Base-by-base conservation (phyloP, 2,329 filamentous ascomycete genomes). In the Sordariomycetes sp. region DNA sequence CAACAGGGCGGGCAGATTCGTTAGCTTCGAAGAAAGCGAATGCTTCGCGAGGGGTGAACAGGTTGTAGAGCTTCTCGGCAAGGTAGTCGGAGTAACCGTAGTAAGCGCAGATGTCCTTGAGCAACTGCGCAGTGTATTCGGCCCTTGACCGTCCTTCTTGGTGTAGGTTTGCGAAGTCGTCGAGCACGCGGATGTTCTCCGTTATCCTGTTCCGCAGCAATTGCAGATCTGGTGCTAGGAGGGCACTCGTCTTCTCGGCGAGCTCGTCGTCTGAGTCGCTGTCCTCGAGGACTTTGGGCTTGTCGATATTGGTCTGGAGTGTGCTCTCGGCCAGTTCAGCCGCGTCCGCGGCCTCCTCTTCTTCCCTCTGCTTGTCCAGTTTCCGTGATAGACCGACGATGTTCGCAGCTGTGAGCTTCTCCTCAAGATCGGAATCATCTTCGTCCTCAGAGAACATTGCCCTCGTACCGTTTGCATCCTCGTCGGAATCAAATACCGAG, bases 21-120 rank as follows among this genome's bases (percentile, higher is more conserved):
- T 98, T 98, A 49, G 90, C 90, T 64, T 98, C 92, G 64, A 98
- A 96, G 63, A 98, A 98, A 35, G 88, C 88, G 47, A 96, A 93
- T 1, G 92, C 92, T 64, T 98, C 92, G 47, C 82, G 80, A 1
- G 92, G 86, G 2, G 87, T 79, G 63, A 98, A 96, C 6, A 98
- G 77, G 51, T 82, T 81, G 64, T 88, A 87, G 12, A 98, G 78
- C 69, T 96, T 98, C 61, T 94, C 86, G 5, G 88, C 92, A n/a
- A 98, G 72, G 62, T 82, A 96, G 24, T 82, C 77, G 4, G 85
- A 93, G 67, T 98, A 98, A 39, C 90, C 88, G 55, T 98, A 98
- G 69, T 98, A 98, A 36, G 82, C 77, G 64, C 87, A 95, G 39
- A 96, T 84, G 51, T 98, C 92, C 60, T 86, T 84, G 40, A 96